phyloP scores from a whole-genome alignment of 192 early-diverging fungal genomes.

The Coemansia guatemalensis region DNA sequence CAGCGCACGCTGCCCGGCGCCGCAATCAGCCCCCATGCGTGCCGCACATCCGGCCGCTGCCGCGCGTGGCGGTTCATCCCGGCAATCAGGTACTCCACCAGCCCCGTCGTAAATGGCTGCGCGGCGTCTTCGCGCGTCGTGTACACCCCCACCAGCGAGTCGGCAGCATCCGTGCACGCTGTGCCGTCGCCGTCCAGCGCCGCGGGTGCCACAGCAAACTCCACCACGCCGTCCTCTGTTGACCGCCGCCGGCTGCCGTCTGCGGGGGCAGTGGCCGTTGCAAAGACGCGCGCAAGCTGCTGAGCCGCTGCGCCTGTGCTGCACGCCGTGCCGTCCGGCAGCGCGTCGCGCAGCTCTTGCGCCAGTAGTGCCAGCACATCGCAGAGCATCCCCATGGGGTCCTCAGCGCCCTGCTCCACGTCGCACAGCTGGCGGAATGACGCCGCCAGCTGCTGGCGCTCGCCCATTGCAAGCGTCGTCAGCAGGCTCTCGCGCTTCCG shows the following conservation, averaged over 20 bases:
- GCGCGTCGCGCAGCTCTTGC: slow-evolving; percentile 21
- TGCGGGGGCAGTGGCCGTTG: neutral
- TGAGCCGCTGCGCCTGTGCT: neutral
- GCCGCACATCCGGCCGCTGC: slow-evolving; percentile 22
- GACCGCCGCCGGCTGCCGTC: slow-evolving; percentile 8
- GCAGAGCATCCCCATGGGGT: neutral
- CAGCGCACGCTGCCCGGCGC: slow-evolving; percentile 23
- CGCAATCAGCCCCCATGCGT: slow-evolving; percentile 31
- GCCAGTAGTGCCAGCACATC: slow-evolving; percentile 20
- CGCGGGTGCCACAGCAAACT: slow-evolving; percentile 17
- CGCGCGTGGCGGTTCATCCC: slow-evolving; percentile 39
- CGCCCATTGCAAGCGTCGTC: slow-evolving; percentile 11
- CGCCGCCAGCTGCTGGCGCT: slow-evolving; percentile 17
- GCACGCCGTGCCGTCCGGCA: neutral
- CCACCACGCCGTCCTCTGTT: slow-evolving; percentile 17
- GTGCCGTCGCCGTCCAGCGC: neutral
- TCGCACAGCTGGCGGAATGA: slow-evolving; percentile 17
- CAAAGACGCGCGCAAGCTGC: slow-evolving; percentile 10
- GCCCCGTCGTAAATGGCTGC: slow-evolving; percentile 40
- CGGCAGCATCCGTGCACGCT: slow-evolving; percentile 2
- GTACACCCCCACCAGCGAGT: slow-evolving; percentile 23
- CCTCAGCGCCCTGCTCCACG: neutral
- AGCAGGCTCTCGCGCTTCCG: slow-evolving; percentile 26
- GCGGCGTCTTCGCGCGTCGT: slow-evolving; percentile 22
- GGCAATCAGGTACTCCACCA: slow-evolving; percentile 36